Evolutionary conservation across 225 moss, liverwort and hornwort genomes (phyloP), one percentile per base, ranked within the genome.

Genomic region (Marchantia paleacea): DNA sequence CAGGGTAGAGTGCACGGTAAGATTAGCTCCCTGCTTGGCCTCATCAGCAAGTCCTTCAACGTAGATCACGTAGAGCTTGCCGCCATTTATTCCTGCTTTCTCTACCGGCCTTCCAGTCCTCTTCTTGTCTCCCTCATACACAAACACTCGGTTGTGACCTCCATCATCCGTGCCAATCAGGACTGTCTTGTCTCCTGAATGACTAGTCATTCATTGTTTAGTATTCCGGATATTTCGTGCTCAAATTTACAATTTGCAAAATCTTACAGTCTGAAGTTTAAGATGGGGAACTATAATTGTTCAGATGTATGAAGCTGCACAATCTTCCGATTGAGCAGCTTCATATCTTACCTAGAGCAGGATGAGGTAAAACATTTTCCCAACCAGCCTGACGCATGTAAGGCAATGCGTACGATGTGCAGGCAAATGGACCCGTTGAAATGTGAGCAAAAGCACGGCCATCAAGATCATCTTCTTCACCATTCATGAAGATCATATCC

Each of bases 81-180:
- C 86, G 6, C 76, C 72, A 4, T 63, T 28, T 6, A 81, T 67
- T 19, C 83, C 86, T 1, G 80, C 86, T 73, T 83, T 83, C 76
- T 83, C 74, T 0, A 86, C 66, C 0, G 86, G 86, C 51, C 61
- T 81, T 47, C 83, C 86, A 28, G 53, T 9, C 0, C 0, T 26
- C 28, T 78, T 69, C 86, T 81, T 86, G 7, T 86, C 80, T 0
- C 73, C 81, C 22, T 80, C 73, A 47, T 86, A 86, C 13, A 86
- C 52, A 54, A 83, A 75, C 72, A 83, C 13, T 72, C 86, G 65
- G 50, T 86, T 86, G 49, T 83, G 83, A 20, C 86, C 86, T n/a
- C 82, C 81, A 73, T 86, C 83, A 28, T 86, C 86, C 29, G 66
- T 48, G 3, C 76, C 76, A 10, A 80, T 24, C 16, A 86, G 60